These are phyloP conservation scores for Insectozyma bohioensis DNA, from an alignment of 1,139 yeast genomes.

Conservation along the genomic window DNA sequence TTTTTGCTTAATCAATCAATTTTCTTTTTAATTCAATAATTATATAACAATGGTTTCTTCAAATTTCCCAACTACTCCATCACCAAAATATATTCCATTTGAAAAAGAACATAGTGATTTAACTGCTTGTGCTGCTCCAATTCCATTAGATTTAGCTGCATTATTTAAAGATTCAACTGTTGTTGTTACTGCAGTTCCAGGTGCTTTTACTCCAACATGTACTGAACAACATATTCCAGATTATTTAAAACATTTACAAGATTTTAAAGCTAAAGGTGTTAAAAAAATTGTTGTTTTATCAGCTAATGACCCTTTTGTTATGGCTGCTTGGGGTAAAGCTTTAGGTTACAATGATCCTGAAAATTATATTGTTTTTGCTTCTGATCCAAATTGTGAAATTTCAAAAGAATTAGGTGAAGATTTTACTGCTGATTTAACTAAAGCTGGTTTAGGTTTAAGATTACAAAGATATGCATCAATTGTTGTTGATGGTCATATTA, in stretches of 20 bases:
- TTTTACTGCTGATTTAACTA: conserved; percentile 47
- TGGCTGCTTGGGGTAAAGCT: conserved; percentile 79
- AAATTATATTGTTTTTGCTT: conserved; percentile 60
- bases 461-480: conserved; percentile 72
- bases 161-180: conserved; percentile 54
- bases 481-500: conserved; percentile 60
- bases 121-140: conserved; percentile 56
- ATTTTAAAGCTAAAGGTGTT: conserved; percentile 66
- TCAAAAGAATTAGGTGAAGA: conserved; percentile 62
- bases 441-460: conserved; percentile 62
- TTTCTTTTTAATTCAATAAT: too few species aligned
- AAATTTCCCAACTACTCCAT: conserved; percentile 52
- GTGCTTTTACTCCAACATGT: conserved; percentile 92
- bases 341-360: conserved; percentile 51
- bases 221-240: conserved; percentile 81
- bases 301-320: conserved; percentile 82
- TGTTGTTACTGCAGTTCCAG: conserved; percentile 80
- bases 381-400: conserved; percentile 57
- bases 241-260: conserved; percentile 50
- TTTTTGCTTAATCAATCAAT: too few species aligned
- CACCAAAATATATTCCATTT: conserved; percentile 60
- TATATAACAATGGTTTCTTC: too few species aligned
- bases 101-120: conserved; percentile 40
- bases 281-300: conserved; percentile 71
- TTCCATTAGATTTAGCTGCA: conserved; percentile 48